Percentiles rank a stretch among this genome's conserved stretches.
Conservation (phyloP, 2,329 filamentous ascomycete species). For the Epichloe scottii region DNA sequence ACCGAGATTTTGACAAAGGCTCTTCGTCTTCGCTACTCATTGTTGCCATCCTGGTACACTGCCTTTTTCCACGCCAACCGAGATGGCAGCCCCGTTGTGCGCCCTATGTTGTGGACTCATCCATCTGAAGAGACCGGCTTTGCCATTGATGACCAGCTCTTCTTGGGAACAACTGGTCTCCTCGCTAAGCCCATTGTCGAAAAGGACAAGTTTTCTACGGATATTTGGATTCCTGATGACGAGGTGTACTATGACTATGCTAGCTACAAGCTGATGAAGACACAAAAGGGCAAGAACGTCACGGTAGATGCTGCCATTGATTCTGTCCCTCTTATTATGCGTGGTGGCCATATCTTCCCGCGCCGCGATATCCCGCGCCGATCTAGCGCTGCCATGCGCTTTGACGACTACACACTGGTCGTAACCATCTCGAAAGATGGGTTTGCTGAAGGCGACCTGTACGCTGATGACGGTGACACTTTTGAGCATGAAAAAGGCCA, state of each 20-base stretch:
- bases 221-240: slow-evolving; percentile 79
- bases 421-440: slow-evolving; percentile 50
- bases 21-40: slow-evolving; percentile 73
- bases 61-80: slow-evolving; percentile 83
- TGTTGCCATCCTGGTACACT: slow-evolving; percentile 92
- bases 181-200: slow-evolving; percentile 85
- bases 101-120: slow-evolving; percentile 87
- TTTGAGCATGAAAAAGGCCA: slow-evolving; percentile 79
- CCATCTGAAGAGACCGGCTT: slow-evolving; percentile 81
- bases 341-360: slow-evolving; percentile 81
- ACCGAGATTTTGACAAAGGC: slow-evolving; percentile 77
- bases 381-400: slow-evolving; percentile 80
- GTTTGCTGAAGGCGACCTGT: slow-evolving; percentile 65
- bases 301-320: slow-evolving; percentile 69
- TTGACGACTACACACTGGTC: slow-evolving; percentile 88
- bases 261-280: slow-evolving; percentile 62
- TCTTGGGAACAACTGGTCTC: slow-evolving; percentile 75
- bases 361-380: slow-evolving; percentile 80
- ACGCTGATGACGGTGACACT: slow-evolving; percentile 86
- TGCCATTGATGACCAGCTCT: slow-evolving; percentile 82
- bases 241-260: slow-evolving; percentile 95
- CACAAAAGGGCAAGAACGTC: slow-evolving; percentile 55
- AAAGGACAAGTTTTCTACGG: slow-evolving; percentile 57
- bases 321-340: slow-evolving; percentile 81
- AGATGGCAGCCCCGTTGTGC: slow-evolving; percentile 74